phyloP scores from a whole-genome alignment of 108 stramenopile genomes.

The Phaeodactylum tricornutum region DNA sequence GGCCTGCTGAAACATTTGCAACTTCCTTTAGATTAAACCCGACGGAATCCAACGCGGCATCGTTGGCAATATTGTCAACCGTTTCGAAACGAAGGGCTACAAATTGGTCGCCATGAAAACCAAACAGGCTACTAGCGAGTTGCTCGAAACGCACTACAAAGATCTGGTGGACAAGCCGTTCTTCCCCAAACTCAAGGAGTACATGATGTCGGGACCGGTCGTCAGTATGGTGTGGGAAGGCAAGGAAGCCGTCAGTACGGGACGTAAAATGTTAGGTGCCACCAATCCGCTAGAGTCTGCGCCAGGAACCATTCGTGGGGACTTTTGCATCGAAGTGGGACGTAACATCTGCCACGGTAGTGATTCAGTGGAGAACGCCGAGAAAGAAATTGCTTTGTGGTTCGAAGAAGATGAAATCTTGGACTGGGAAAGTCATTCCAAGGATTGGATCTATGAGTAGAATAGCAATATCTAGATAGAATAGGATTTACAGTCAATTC shows the following conservation, averaged over 20 bases:
- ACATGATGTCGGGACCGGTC: conserved; percentile 61
- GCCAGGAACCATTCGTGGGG: conserved; percentile 91
- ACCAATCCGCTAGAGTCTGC: conserved; percentile 87
- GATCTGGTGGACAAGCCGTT: conserved; percentile 90
- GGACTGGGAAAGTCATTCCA: conserved; percentile 61
- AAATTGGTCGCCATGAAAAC: conserved; percentile 93
- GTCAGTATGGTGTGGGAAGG: conserved; percentile 92
- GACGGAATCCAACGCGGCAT: conserved; percentile 98
- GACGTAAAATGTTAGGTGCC: conserved; percentile 91
- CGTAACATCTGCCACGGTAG: conserved; percentile 84
- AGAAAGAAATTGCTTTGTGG: conserved; percentile 91
- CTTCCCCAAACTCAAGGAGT: conserved; percentile 87
- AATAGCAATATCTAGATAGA: not conserved
- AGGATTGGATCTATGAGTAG: conserved; percentile 87
- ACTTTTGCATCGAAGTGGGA: conserved; percentile 78
- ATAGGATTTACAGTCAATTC: not conserved
- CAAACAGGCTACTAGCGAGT: conserved; percentile 65
- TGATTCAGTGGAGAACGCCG: conserved; percentile 89
- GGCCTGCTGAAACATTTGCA: not conserved
- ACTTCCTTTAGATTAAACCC: conserved; percentile 82
- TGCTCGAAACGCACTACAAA: conserved; percentile 83
- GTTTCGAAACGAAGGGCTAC: conserved; percentile 93
- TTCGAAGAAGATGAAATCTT: conserved; percentile 77
- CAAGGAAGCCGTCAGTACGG: conserved; percentile 82
- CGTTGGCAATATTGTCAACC: conserved; percentile 92